These are phyloP conservation scores for Balamuthia mandrillaris DNA, from an alignment of 208 protist species.

Conservation along the genomic window DNA sequence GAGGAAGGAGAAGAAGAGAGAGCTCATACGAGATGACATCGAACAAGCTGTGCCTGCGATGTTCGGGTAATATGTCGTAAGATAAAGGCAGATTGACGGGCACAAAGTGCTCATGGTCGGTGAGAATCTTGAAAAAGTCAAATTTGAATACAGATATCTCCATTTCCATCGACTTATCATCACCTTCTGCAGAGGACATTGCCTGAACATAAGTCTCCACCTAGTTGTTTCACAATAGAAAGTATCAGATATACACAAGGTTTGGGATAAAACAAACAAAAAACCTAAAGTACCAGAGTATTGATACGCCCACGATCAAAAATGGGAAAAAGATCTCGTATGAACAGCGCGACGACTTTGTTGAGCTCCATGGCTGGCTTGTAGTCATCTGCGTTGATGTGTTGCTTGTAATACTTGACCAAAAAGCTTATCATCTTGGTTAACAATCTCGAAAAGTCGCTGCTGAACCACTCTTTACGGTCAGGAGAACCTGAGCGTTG, in stretches of 20 bases:
- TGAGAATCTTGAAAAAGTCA: constrained; percentile 61
- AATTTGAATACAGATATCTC: constrained; percentile 49
- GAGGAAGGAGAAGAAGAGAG: too few relatives aligned
- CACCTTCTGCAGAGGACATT: background rate
- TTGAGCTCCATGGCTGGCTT: constrained; percentile 41
- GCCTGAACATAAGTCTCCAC: too few relatives aligned
- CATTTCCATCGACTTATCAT: background rate
- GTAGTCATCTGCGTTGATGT: constrained; percentile 27
- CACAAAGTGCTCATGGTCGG: constrained; percentile 66
- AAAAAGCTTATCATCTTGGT: constrained; percentile 26
- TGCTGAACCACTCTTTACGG: constrained; percentile 10
- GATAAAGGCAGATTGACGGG: constrained; percentile 56
- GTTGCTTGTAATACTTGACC: constrained; percentile 36
- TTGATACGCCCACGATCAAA: constrained; percentile 32
- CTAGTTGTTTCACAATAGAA: too few relatives aligned
- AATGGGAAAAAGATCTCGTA: constrained; percentile 24
- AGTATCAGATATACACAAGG: too few relatives aligned
- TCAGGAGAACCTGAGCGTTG: background rate
- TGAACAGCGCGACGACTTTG: constrained; percentile 29
- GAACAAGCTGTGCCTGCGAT: background rate
- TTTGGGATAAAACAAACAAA: too few relatives aligned
- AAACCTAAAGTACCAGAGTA: background rate
- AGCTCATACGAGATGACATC: too few relatives aligned
- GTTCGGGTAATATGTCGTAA: constrained; percentile 1
- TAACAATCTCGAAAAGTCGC: constrained; percentile 4